Evolutionary conservation across 192 early-diverging fungal species (phyloP), one percentile per base, ranked within the genome.

Genomic region (Entomortierella parvispora): DNA sequence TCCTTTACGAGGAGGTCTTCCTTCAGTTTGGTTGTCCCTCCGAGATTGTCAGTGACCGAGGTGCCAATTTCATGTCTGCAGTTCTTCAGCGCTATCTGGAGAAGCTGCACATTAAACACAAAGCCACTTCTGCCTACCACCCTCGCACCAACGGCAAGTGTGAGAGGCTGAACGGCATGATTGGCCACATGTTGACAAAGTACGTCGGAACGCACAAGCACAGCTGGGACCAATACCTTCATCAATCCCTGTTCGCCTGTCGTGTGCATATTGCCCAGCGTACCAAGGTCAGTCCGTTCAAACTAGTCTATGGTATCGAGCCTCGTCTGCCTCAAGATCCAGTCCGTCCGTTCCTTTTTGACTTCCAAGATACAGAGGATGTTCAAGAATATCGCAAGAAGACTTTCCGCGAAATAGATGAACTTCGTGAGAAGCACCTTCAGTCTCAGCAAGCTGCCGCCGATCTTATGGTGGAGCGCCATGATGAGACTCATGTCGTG

Each of bases 1-100:
- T 81, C 32, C 52, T 81, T 1, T 69, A 74, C 40, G 67, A 81
- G 49, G 62, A 81, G 61, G 45, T 74, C 22, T 47, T 70, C 4
- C 55, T 65, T 20, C 34, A 59, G 18, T 68, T 67, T 59, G 68
- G 77, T n/a, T 70, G 63, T 9, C 68, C 77, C 0, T 42, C 50
- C 15, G 52, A 61, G 28, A 66, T 78, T 1, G 20, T 78, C 1
- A 58, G 45, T 0, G 64, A 79, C 44, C 4, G 60, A 26, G 64
- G 63, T 2, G 9, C 68, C 0, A 65, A 70, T 17, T 79, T 79
- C 40, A 42, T 64, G 34, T 47, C 60, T 14, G 62, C 62, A 1
- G 32, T 55, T 1, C 4, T 62, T 0, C 37, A 29, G 29, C 26
- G 45, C 4, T 71, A 71, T 28, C 23, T 57, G 15, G 2, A 37